Evolutionary conservation across 2,329 filamentous ascomycete genomes (phyloP), one percentile per base, ranked within the genome.

Genomic region (Claviceps digitariae): DNA sequence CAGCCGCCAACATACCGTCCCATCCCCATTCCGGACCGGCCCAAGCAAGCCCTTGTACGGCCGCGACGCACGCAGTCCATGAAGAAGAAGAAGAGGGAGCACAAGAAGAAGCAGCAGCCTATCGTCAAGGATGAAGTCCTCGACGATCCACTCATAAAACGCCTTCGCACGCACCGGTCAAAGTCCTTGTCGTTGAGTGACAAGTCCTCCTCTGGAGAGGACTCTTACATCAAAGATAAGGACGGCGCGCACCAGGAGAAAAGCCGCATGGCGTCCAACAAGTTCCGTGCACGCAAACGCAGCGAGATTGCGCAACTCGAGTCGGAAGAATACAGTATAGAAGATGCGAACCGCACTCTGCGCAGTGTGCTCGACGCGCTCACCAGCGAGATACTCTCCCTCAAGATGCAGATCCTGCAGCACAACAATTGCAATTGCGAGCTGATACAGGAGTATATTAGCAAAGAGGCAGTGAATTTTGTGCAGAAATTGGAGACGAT

Each of bases 191-290:
- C 43, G 4, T 45, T 38, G 1, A 25, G 15, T 38, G 38, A 23
- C 15, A 52, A 40, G n/a, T 38, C 29, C 17, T 40, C 29, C 15
- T 40, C 31, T 9, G 12, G 44, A 10, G 34, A 52, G 6, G 48
- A 54, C 43, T 29, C 5, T 13, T 38, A 17, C 21, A 25, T 6
- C 44, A 44, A 29, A 29, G 27, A 40, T 2, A 50, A 34, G 20
- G 48, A 45, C 20, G 54, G 46, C 25, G 15, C n/a, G 25, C 45
- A 51, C 0, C 59, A 60, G 2, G 56, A 57, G 29, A 53, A 60
- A n/a, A 63, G 60, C 20, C 60, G 62, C 10, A 21, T 60, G 9
- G 61, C 62, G 3, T 61, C 62, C 48, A 63, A 59, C 51, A 62
- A 57, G 29, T 62, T 62, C 31, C 59, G 62, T 1, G 15, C 55